phyloP scores from a whole-genome alignment of 2,329 filamentous ascomycete species.

The Aureobasidium sp. region DNA sequence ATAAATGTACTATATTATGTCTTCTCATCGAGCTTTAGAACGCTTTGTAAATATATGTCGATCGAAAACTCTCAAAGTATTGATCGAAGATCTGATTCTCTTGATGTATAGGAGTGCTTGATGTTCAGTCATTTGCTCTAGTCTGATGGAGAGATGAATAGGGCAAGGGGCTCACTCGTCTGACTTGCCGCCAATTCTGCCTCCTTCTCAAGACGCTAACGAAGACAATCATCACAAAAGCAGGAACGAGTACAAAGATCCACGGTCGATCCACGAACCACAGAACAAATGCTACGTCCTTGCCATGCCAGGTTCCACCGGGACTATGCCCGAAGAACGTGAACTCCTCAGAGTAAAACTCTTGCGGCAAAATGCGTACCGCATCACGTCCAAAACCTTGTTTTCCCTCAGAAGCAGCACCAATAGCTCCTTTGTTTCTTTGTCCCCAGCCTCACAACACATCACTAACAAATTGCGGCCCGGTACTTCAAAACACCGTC shows the following conservation, averaged over 20 bases:
- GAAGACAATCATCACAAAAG: not conserved
- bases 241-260: not conserved
- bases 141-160: no score
- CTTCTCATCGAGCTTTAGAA: no score
- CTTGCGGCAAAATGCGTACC: not conserved
- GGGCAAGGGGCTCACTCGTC: no score
- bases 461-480: not conserved
- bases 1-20: no score
- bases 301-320: not conserved
- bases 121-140: no score
- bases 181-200: no score
- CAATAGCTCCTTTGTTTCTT: not conserved
- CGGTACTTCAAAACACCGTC: not conserved
- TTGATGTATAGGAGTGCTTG: no score
- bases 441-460: not conserved
- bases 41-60: no score
- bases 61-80: no score
- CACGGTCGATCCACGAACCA: not conserved
- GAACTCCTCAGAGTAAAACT: not conserved
- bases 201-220: not conserved
- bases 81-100: no score
- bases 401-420: not conserved
- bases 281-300: not conserved
- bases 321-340: not conserved
- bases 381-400: not conserved